Percentiles rank a stretch among this genome's conserved stretches.
Evolutionary conservation across 2,329 filamentous ascomycete species (phyloP).

Genomic region (Fonsecaea nubica): DNA sequence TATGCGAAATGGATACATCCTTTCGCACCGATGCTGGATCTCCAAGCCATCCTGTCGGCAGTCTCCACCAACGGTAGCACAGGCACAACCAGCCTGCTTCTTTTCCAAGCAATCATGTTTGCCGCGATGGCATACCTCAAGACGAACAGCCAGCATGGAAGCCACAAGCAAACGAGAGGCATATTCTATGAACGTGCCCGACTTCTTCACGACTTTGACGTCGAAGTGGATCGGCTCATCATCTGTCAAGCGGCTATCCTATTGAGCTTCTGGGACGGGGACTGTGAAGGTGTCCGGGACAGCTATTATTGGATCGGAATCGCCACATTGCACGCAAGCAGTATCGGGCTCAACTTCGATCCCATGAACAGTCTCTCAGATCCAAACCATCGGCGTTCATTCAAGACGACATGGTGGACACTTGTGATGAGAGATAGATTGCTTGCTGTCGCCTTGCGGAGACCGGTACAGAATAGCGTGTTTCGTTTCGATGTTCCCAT

Average conservation of each 20-base stretch:
- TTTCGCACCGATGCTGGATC: conserved; percentile 85
- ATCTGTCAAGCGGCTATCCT: conserved; percentile 86
- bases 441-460: conserved; percentile 89
- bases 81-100: conserved; percentile 76
- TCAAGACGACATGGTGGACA: conserved; percentile 98
- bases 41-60: conserved; percentile 63
- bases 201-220: conserved; percentile 93
- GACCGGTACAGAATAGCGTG: conserved; percentile 88
- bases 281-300: conserved; percentile 94
- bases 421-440: conserved; percentile 94
- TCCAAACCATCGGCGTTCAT: conserved; percentile 74
- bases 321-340: conserved; percentile 88
- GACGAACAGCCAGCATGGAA: conserved; percentile 76
- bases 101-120: conserved; percentile 96
- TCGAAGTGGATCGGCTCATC: conserved; percentile 85
- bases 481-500: conserved; percentile 94
- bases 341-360: conserved; percentile 90
- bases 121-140: conserved; percentile 86
- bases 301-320: conserved; percentile 99
- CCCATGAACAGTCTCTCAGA: conserved; percentile 78
- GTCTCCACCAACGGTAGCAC: conserved; percentile 72
- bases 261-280: conserved; percentile 98
- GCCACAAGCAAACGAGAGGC: conserved; percentile 80
- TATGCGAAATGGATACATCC: conserved; percentile 91
- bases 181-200: conserved; percentile 82